phyloP scores from a whole-genome alignment of 768 basidiomycete genomes.

The Trametes cinnabarina region DNA sequence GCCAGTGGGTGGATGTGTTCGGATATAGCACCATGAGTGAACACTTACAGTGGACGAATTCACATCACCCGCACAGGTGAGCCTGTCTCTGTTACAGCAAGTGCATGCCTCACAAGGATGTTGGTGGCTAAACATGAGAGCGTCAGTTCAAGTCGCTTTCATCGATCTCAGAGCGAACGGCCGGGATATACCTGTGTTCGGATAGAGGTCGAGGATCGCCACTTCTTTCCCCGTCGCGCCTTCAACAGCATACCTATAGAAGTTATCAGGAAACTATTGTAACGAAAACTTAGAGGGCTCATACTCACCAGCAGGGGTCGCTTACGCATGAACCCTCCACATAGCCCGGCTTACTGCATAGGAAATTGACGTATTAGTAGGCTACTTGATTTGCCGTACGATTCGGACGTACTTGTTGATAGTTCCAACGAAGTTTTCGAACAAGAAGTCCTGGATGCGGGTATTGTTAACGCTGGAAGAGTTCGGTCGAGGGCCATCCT shows the following conservation, averaged over 20 bases:
- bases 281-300: no score
- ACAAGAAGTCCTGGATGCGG: constrained; percentile 52
- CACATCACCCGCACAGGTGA: constrained; percentile 52
- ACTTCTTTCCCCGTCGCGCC: constrained; percentile 60
- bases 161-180: background rate
- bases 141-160: no score
- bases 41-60: constrained; percentile 45
- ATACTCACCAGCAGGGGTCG: constrained; percentile 55
- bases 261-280: background rate
- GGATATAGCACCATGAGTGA: background rate
- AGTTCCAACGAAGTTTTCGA: constrained; percentile 52
- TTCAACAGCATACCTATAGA: constrained; percentile 40
- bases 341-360: constrained; percentile 39
- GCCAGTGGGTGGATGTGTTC: background rate
- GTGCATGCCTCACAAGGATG: constrained; percentile 48
- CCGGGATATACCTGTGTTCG: constrained; percentile 42
- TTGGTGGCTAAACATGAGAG: constrained; percentile 40
- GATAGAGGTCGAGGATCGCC: constrained; percentile 56
- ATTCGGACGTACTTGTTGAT: constrained; percentile 47
- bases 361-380: no score
- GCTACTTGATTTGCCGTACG: no score
- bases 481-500: constrained; percentile 45
- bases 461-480: constrained; percentile 48
- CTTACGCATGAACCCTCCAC: constrained; percentile 58
- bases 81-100: constrained; percentile 44